A percentile compares a stretch with the other conserved stretches of the same genome.
Conservation (phyloP, 1,139 yeast species). For the Kurtzmaniella quercitrusa region DNA sequence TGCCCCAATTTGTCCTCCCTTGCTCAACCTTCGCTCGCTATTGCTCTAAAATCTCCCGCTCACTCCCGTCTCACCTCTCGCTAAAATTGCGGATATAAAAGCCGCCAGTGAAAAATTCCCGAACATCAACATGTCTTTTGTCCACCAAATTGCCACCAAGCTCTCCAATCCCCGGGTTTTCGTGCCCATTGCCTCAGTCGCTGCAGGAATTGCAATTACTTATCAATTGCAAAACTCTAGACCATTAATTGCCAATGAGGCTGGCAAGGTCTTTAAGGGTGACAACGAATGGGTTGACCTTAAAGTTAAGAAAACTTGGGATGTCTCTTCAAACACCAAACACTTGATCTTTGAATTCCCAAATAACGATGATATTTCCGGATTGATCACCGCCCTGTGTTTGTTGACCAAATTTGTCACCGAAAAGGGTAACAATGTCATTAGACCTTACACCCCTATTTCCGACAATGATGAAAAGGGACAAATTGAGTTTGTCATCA, state of each 20-base stretch:
- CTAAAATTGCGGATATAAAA: background rate
- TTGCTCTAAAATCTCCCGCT: background rate
- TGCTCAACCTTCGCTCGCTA: too few relatives aligned
- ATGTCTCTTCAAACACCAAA: slow-evolving; percentile 62
- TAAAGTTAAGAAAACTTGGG: slow-evolving; percentile 56
- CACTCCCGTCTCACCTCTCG: background rate
- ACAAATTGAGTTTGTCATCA: slow-evolving; percentile 72
- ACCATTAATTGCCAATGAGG: slow-evolving; percentile 39
- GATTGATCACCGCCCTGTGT: slow-evolving; percentile 78
- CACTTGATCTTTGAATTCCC: slow-evolving; percentile 72
- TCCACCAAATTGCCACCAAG: slow-evolving; percentile 16
- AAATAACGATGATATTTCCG: slow-evolving; percentile 62
- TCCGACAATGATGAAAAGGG: slow-evolving; percentile 71
- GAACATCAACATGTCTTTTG: background rate
- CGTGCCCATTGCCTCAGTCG: slow-evolving; percentile 41
- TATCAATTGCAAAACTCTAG: slow-evolving; percentile 33
- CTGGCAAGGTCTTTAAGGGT: slow-evolving; percentile 58
- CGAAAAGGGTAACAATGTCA: slow-evolving; percentile 79
- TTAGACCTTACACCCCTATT: slow-evolving; percentile 96
- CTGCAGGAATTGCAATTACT: slow-evolving; percentile 52
- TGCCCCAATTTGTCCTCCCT: too few relatives aligned
- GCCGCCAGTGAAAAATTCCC: background rate
- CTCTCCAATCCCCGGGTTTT: slow-evolving; percentile 24
- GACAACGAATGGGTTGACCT: slow-evolving; percentile 80
- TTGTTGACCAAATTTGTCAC: slow-evolving; percentile 79